These are phyloP conservation scores for Blastomyces emzantsi DNA, from an alignment of 2,329 filamentous ascomycete species.

Conservation along the genomic window DNA sequence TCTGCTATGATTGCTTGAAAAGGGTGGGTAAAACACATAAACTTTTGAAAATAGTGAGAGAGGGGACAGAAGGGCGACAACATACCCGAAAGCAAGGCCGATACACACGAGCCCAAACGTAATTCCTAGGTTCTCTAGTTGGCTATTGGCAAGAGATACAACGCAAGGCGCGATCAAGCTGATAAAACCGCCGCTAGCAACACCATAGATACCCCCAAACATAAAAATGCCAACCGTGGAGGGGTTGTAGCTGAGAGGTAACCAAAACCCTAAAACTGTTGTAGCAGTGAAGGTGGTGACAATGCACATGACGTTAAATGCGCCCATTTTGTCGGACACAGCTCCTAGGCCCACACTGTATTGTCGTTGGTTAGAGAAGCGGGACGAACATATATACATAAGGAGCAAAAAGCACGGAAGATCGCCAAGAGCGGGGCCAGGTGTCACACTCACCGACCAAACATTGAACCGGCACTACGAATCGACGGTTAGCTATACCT, in stretches of 20 bases:
- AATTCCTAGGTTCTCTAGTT: conserved; percentile 7
- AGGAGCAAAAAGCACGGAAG: background rate
- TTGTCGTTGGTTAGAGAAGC: background rate
- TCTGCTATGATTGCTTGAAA: background rate
- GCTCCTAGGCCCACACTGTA: conserved; percentile 5
- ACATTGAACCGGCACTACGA: conserved; percentile 3
- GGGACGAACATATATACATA: background rate
- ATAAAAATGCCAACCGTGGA: conserved; percentile 6
- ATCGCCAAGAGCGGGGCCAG: background rate
- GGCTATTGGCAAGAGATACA: conserved; percentile 11
- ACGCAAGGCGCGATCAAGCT: conserved; percentile 10
- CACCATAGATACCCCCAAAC: conserved; percentile 9
- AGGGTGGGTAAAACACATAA: background rate
- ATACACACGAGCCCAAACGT: conserved; percentile 4
- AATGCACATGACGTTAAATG: conserved; percentile 11
- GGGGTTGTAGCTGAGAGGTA: conserved; percentile 9
- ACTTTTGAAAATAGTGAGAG: background rate
- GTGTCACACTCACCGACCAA: conserved; percentile 5
- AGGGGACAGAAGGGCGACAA: too few species aligned
- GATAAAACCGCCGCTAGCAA: conserved; percentile 12
- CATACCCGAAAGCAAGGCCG: conserved; percentile 2
- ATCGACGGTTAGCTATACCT: background rate
- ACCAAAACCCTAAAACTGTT: conserved; percentile 11
- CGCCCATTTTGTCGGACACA: conserved; percentile 9
- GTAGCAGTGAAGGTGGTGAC: conserved; percentile 8